Evolutionary conservation across 2,329 filamentous ascomycete species (phyloP), one percentile per base, ranked within the genome.

Genomic region (Plectosphaerella sp.): DNA sequence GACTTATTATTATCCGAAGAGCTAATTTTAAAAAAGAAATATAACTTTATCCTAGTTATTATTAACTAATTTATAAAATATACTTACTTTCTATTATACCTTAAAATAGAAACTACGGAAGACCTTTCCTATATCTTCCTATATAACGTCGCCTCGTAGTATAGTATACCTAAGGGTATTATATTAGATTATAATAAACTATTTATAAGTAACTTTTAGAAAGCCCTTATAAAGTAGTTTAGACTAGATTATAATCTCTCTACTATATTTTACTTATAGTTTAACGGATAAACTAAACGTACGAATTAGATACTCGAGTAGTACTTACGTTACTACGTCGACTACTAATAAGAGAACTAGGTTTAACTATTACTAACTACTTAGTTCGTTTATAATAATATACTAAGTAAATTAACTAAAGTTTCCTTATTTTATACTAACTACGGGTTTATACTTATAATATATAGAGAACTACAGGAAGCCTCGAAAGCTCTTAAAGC

Each of bases 11-110:
- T 22, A 37, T 52, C 16, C 46, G n/a, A 45, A 20, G 41, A 45
- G 15, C 35, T 37, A 37, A 45, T 20, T 14, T 14, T 10, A 4
- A 5, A 8, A 10, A 18, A 20, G 16, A 45, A 14, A 45, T 20
- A 45, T 53, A 46, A 56, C 24, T 24, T 45, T 48, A 52, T 25
- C 47, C 20, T 25, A 48, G 45, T 47, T 50, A 49, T 50, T 52
- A 45, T 37, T 47, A 7, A 36, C 35, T n/a, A 20, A 37, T 35
- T 36, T 36, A 47, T 36, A 4, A 41, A 24, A 45, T 49, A 49
- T 20, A 41, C 24, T 42, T 24, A 42, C 42, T 37, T 53, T 43
- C 11, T 47, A 22, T 11, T 35, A 20, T 39, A 50, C 18, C 35
- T 36, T 36, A 37, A 20, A 24, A 28, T 10, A 14, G 36, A n/a